Conservation (phyloP, 441 rosid genomes). For the Pelargonium myrrhifolium region DNA sequence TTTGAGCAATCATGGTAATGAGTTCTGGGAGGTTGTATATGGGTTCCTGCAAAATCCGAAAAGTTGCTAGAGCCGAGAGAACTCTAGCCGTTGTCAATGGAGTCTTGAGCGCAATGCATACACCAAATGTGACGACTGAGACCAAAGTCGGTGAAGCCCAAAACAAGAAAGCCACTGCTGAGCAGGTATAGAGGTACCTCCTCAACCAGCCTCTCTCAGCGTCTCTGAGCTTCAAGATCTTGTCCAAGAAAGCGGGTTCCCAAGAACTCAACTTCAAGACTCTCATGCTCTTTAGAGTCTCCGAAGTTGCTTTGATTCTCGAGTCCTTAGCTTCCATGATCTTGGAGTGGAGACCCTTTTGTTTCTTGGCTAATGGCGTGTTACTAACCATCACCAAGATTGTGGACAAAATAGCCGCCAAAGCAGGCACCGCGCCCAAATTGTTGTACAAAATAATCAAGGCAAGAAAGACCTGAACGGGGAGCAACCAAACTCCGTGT, state of each 20-base stretch:
- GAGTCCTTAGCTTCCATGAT: conserved; percentile 67
- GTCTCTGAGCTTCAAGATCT: conserved; percentile 45
- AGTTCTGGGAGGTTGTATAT: conserved; percentile 61
- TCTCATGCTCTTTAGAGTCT: conserved; percentile 64
- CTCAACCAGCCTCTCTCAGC: conserved; percentile 40
- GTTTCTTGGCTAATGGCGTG: conserved; percentile 53
- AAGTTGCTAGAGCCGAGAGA: conserved; percentile 64
- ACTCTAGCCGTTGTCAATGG: conserved; percentile 48
- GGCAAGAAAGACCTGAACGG: conserved; percentile 54
- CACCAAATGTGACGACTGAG: conserved; percentile 47
- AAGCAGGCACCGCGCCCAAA: conserved; percentile 51
- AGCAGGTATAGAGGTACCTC: conserved; percentile 44
- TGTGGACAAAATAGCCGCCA: conserved; percentile 48
- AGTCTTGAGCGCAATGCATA: conserved; percentile 36
- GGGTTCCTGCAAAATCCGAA: conserved; percentile 59
- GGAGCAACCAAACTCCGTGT: conserved; percentile 68
- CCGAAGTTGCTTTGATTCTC: conserved; percentile 61
- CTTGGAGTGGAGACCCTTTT: conserved; percentile 41
- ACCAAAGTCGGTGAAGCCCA: conserved; percentile 63
- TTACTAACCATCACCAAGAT: conserved; percentile 54
- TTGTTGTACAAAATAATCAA: conserved; percentile 43
- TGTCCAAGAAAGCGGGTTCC: conserved; percentile 47
- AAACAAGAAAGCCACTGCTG: conserved; percentile 50
- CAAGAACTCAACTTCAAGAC: conserved; percentile 57
- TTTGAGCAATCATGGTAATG: conserved; percentile 53